phyloP scores from a whole-genome alignment of 371 early-diverging fungal species.

The Haplosporangium sp. region DNA sequence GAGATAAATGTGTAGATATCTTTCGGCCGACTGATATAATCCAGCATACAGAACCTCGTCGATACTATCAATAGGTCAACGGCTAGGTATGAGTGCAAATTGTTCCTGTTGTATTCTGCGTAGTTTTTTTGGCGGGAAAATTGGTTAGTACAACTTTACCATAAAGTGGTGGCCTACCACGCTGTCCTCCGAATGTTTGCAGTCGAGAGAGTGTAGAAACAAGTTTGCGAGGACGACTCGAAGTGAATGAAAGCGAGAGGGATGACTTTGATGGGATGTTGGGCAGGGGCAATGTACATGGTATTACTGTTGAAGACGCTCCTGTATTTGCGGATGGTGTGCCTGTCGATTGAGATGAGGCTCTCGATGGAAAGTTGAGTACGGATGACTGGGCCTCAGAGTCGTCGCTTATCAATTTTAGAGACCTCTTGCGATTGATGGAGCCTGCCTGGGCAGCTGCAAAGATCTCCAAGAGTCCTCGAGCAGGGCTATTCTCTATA shows the following conservation, averaged over 20 bases:
- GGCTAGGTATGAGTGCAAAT: too few species aligned
- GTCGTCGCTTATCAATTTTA: constrained; percentile 33
- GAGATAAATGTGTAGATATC: constrained; percentile 48
- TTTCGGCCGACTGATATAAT: constrained; percentile 31
- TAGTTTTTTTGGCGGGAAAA: too few species aligned
- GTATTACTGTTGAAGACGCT: background rate
- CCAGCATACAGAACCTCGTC: constrained; percentile 31
- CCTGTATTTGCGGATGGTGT: constrained; percentile 1
- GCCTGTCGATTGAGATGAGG: background rate
- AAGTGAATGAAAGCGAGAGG: constrained; percentile 19
- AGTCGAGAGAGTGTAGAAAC: constrained; percentile 21
- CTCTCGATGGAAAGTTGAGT: background rate
- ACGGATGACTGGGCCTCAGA: constrained; percentile 10
- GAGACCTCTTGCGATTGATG: constrained; percentile 36
- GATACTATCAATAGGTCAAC: constrained; percentile 18
- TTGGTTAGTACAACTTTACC: constrained; percentile 4
- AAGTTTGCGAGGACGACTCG: constrained; percentile 16
- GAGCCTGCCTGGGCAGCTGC: constrained; percentile 38
- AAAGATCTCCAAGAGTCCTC: constrained; percentile 50
- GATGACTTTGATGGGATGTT: constrained; percentile 14
- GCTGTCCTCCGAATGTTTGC: constrained; percentile 21
- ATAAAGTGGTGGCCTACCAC: constrained; percentile 23
- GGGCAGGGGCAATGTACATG: background rate
- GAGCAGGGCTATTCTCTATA: constrained; percentile 31
- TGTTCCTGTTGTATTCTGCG: too few species aligned